Base-by-base conservation (phyloP, 495 filamentous ascomycete species). In the Penicillium robsamsonii region DNA sequence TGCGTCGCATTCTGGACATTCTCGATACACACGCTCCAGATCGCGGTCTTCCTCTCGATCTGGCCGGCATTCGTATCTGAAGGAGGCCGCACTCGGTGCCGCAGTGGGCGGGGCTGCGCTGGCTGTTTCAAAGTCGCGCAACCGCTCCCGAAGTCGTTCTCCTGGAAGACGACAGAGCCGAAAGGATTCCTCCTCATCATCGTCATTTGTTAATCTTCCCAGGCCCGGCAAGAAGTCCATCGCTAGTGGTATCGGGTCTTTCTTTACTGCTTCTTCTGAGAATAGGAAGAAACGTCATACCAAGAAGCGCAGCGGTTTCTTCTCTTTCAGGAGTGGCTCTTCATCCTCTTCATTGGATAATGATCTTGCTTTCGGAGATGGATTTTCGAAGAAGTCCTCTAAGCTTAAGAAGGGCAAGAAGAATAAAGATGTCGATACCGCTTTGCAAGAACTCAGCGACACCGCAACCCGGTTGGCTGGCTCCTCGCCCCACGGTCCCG, bases 261-360 rank as follows among this genome's bases (percentile, higher is more conserved):
- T 83, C 65, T 84, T 84, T 59, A 70, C 74, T 4, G 64, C 80
- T 0, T 71, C 75, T 4, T 79, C 80, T 1, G 76, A 75, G 24
- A 77, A 81, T 55, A 74, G 77, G 50, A 74, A 70, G 48, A 76
- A 72, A 52, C 60, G 68, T 18, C 66, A 65, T 11, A 63, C 69
- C 20, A 79, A 77, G 53, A 75, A 74, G 62, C 56, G 65, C 4
- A 69, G 68, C 33, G 79, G 83, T 25, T 82, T 88, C 60, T 87
- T 87, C 69, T 79, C 72, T 44, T 83, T 86, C 61, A 75, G 77
- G 30, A 31, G 42, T 45, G 83, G 83, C 59, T 79, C 73, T 1
- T 87, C 84, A 6, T 81, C 81, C 2, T 85, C 83, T 0, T 85
- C 84, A 1, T 72, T 82, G 9, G 82, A 83, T 62, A 69, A 70